These are phyloP conservation scores for Linum trigynum DNA, from an alignment of 345 rosid genomes.

Conservation along the genomic window DNA sequence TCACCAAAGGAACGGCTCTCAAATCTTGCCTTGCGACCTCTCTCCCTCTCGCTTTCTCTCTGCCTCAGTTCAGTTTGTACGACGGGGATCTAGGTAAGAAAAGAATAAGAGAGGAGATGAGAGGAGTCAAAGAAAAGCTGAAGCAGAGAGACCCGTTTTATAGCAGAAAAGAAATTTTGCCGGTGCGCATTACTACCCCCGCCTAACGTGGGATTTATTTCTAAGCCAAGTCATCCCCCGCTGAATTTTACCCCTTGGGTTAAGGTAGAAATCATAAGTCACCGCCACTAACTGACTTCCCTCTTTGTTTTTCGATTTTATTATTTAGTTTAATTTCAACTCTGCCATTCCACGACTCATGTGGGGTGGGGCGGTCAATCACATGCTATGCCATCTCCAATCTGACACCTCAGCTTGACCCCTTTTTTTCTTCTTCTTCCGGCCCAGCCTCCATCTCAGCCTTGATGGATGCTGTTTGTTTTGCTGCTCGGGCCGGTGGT, in stretches of 20 bases:
- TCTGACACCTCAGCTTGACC: not conserved
- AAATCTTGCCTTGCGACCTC: not conserved
- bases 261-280: too few species aligned
- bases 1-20: not conserved
- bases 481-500: not conserved
- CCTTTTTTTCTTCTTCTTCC: not conserved
- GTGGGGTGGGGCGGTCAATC: not conserved
- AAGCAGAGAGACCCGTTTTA: conserved; percentile 8
- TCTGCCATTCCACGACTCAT: not conserved
- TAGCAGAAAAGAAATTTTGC: not conserved
- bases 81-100: not conserved
- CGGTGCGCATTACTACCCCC: not conserved
- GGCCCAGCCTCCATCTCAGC: not conserved
- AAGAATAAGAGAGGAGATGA: conserved; percentile 1
- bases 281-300: not conserved
- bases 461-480: not conserved
- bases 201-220: not conserved
- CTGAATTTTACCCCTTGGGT: not conserved
- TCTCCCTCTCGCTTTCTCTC: not conserved
- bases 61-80: not conserved
- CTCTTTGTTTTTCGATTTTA: not conserved
- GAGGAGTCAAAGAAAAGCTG: not conserved
- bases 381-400: not conserved
- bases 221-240: not conserved
- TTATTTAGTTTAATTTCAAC: not conserved